Conservation (phyloP, 352 stramenopile genomes). For the Globisporangium echinulatum region DNA sequence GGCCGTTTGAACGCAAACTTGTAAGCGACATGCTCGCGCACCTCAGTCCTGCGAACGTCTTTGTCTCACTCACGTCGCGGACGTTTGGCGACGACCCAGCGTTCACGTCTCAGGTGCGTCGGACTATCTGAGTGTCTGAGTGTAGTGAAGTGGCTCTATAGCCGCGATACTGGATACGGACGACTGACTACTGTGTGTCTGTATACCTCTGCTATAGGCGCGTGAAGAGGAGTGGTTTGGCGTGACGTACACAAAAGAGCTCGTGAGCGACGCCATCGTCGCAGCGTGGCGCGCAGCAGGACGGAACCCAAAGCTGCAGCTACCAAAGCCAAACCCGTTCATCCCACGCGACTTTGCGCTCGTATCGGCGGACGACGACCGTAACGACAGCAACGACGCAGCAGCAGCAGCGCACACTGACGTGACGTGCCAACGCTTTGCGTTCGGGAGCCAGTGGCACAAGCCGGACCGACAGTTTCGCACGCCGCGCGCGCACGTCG, state of each 20-base stretch:
- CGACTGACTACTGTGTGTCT: background rate
- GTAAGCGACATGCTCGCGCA: constrained; percentile 34
- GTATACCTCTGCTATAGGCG: constrained; percentile 12
- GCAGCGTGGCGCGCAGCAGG: constrained; percentile 29
- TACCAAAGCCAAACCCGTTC: constrained; percentile 63
- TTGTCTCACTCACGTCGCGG: constrained; percentile 46
- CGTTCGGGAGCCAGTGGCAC: constrained; percentile 59
- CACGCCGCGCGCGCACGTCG: constrained; percentile 53
- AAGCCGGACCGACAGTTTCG: constrained; percentile 50
- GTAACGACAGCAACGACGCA: constrained; percentile 6
- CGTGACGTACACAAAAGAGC: constrained; percentile 45
- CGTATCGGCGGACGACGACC: constrained; percentile 7
- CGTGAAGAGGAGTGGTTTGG: constrained; percentile 61
- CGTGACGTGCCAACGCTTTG: constrained; percentile 24
- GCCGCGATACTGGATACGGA: background rate
- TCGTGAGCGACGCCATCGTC: constrained; percentile 25
- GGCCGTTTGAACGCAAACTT: constrained; percentile 34
- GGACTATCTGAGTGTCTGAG: background rate
- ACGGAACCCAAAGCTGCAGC: constrained; percentile 34
- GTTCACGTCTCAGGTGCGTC: constrained; percentile 30
- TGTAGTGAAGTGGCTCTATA: background rate
- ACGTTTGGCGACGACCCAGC: constrained; percentile 26
- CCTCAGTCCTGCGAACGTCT: constrained; percentile 43
- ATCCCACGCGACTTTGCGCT: constrained; percentile 68
- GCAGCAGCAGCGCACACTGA: constrained; percentile 13